Base-by-base conservation (phyloP, 805 yeast species). In the Metschnikowia corniflorae region DNA sequence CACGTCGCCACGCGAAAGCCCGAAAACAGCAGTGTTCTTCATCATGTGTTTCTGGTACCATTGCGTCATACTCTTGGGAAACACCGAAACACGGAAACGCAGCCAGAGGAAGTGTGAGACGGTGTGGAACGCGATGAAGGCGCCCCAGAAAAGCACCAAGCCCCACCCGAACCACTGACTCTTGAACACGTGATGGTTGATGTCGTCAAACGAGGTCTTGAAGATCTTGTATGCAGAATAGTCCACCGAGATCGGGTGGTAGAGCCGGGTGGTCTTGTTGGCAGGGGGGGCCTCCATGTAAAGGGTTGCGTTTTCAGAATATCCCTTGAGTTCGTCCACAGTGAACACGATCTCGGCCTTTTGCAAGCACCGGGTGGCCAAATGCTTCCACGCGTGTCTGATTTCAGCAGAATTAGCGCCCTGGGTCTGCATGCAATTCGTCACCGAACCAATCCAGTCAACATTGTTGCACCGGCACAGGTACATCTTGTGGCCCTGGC, bases 151-250 rank as follows among this genome's bases (percentile, higher is more conserved):
- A 12, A 43, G 19, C 10, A 47, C 44, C 13, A 47, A 37, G 6
- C 51, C 51, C 51, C 51, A 47, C 8, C 51, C 51, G 16, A 45
- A 39, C 51, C 51, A 47, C 35, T 47, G 51, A 16, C 42, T 30
- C 33, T 47, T 45, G 42, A 43, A 47, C 29, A 47, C 51, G 37
- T 47, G 51, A 30, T 47, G 50, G 39, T 43, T 47, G 25, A 47
- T 40, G 9, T 47, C 46, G 30, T 43, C 39, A 32, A 47, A 47
- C 12, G 50, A 35, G 9, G 35, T 33, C 17, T 32, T 32, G 39
- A 24, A 47, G 13, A 34, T 19, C n/a, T 35, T 36, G 35, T 28
- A 47, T 9, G 31, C 41, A 7, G 46, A 31, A 2, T 12, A 19
- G 25, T 47, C 38, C 13, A 47, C 51, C 25, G 44, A 29, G 26